Conservation (phyloP, 352 stramenopile species). For the Pythium rhizo-oryzae region DNA sequence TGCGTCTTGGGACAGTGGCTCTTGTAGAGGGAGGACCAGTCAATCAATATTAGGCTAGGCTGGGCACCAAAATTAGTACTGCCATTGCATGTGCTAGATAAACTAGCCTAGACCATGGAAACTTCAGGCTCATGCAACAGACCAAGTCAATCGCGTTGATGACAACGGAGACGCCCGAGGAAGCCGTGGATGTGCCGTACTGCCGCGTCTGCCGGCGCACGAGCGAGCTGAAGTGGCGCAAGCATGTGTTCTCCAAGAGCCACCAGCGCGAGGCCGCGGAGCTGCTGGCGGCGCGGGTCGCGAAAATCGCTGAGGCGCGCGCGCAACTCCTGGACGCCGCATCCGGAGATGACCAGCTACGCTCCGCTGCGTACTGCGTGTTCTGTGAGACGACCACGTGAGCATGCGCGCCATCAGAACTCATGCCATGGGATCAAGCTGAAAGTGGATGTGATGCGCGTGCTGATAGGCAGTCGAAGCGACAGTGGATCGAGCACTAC, state of each 20-base stretch:
- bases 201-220: slow-evolving; percentile 64
- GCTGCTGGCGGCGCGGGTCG: slow-evolving; percentile 43
- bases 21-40: slow-evolving; percentile 30
- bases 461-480: slow-evolving; percentile 11
- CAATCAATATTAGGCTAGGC: slow-evolving; percentile 6
- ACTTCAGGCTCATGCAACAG: too few relatives aligned
- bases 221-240: slow-evolving; percentile 63
- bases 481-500: slow-evolving; percentile 44
- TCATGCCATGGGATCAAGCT: background rate
- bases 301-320: slow-evolving; percentile 27
- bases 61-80: too few relatives aligned
- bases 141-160: background rate
- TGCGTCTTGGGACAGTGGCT: slow-evolving; percentile 18
- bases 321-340: background rate
- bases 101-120: background rate
- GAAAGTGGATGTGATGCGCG: background rate
- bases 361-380: slow-evolving; percentile 12
- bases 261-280: slow-evolving; percentile 50
- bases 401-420: background rate
- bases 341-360: background rate
- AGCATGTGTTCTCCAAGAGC: slow-evolving; percentile 64
- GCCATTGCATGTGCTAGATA: too few relatives aligned
- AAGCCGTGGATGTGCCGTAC: slow-evolving; percentile 42
- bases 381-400: slow-evolving; percentile 47
- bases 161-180: slow-evolving; percentile 6